These are phyloP conservation scores for Suillus occidentalis DNA, from an alignment of 768 basidiomycete genomes.

Conservation along the genomic window DNA sequence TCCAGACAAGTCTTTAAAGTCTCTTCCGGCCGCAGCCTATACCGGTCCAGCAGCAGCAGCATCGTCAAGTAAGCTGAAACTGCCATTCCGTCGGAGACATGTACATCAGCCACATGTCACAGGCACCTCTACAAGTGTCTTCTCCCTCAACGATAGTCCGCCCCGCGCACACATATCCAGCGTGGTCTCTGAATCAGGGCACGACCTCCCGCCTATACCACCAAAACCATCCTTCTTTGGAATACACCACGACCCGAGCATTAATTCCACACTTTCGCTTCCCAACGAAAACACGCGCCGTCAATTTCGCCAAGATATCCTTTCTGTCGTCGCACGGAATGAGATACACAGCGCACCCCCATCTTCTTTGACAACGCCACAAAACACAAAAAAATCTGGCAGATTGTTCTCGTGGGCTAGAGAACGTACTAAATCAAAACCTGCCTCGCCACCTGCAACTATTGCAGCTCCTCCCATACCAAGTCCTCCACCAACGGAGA, in stretches of 20 bases:
- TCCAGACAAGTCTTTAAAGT: conserved; percentile 20
- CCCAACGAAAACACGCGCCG: conserved; percentile 39
- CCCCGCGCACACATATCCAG: conserved; percentile 34
- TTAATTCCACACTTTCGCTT: conserved; percentile 64
- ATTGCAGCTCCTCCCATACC: conserved; percentile 30
- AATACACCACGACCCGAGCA: conserved; percentile 51
- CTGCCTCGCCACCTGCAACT: conserved; percentile 31
- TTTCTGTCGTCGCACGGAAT: conserved; percentile 9
- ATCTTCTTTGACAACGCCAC: conserved; percentile 13
- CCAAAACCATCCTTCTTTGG: conserved; percentile 66
- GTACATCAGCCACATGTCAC: conserved; percentile 17
- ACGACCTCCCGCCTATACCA: conserved; percentile 54
- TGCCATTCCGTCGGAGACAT: conserved; percentile 44
- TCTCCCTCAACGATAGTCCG: conserved; percentile 27
- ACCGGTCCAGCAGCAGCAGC: conserved; percentile 20
- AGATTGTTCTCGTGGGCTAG: conserved; percentile 37
- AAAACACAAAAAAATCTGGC: conserved; percentile 34
- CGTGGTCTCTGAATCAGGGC: conserved; percentile 45
- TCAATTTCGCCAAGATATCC: conserved; percentile 20
- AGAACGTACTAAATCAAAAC: conserved; percentile 38
- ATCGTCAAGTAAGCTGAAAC: conserved; percentile 45
- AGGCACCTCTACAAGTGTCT: conserved; percentile 6
- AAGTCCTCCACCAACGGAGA: conserved; percentile 20
- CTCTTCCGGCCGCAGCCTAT: conserved; percentile 18
- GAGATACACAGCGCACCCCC: conserved; percentile 14